Evolutionary conservation across 2,329 filamentous ascomycete genomes (phyloP).

Genomic region (Rutstroemia sydowiana): DNA sequence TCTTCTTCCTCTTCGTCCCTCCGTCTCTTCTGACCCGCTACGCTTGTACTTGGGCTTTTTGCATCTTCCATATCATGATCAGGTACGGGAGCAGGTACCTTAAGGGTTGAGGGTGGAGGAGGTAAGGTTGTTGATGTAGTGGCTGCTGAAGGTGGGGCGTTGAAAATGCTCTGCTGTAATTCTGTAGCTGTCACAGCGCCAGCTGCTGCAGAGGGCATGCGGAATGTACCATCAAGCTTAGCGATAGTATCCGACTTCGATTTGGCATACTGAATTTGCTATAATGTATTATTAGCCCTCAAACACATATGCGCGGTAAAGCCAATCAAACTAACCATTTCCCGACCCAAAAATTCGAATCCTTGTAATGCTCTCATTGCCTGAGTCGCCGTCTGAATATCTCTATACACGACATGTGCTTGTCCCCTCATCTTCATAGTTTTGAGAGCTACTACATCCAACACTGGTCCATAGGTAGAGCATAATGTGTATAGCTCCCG

Average conservation of each 20-base stretch:
- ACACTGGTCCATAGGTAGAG: constrained; percentile 83
- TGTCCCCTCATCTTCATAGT: constrained; percentile 92
- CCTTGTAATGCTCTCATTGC: constrained; percentile 86
- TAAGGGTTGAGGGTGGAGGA: constrained; percentile 32
- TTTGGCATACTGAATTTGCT: constrained; percentile 91
- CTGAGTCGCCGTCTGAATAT: constrained; percentile 85
- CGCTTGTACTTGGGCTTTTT: constrained; percentile 44
- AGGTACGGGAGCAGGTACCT: constrained; percentile 38
- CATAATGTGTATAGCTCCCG: constrained; percentile 88
- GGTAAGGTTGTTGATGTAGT: constrained; percentile 32
- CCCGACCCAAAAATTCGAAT: constrained; percentile 74
- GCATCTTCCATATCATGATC: constrained; percentile 46
- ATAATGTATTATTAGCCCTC: constrained; percentile 5
- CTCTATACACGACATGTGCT: constrained; percentile 85
- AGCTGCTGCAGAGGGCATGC: constrained; percentile 52
- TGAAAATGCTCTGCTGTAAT: constrained; percentile 74
- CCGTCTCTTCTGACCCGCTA: constrained; percentile 58
- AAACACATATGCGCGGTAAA: background rate
- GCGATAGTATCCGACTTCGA: constrained; percentile 80
- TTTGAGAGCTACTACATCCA: constrained; percentile 86
- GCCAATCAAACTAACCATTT: constrained; percentile 59
- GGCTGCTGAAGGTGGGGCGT: constrained; percentile 50
- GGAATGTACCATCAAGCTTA: constrained; percentile 87
- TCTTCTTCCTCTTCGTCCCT: constrained; percentile 59
- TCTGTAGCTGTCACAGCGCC: constrained; percentile 59